Evolutionary conservation across 306 rosid genomes (phyloP).

Genomic region (Ceratonia siliqua): DNA sequence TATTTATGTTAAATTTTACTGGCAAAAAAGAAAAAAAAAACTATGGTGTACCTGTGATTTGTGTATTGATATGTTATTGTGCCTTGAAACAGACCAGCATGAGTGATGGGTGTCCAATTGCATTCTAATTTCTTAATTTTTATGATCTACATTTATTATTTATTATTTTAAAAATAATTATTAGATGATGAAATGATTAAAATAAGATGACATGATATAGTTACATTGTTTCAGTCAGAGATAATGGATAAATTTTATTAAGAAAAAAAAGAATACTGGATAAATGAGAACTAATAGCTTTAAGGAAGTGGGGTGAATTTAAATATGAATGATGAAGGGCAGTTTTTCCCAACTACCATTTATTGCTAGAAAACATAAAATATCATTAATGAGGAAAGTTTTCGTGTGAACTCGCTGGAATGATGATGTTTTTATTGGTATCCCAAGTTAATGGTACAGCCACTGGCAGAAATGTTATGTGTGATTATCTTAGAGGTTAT

Average conservation of each 20-base stretch:
- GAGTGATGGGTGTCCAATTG: conserved; percentile 47
- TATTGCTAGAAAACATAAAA: not conserved
- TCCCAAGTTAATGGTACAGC: not conserved
- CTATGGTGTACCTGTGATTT: not conserved
- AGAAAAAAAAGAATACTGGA: not conserved
- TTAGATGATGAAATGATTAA: not conserved
- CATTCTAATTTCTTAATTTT: not conserved
- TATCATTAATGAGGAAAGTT: not conserved
- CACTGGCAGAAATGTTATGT: not conserved
- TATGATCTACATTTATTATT: not conserved
- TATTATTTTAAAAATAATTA: not conserved
- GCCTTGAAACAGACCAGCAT: conserved; percentile 12
- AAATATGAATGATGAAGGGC: not conserved
- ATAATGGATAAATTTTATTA: not conserved
- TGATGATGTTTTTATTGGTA: not conserved
- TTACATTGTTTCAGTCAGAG: not conserved
- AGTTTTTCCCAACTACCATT: not conserved
- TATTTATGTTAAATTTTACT: not conserved
- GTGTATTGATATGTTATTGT: too few relatives aligned
- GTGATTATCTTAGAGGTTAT: not conserved
- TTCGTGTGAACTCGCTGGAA: not conserved
- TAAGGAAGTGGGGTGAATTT: not conserved
- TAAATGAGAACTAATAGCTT: not conserved
- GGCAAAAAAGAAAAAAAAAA: not conserved
- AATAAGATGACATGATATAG: not conserved